These are phyloP conservation scores for Tulasnella sp. DNA, from an alignment of 768 basidiomycete genomes.

Conservation along the genomic window DNA sequence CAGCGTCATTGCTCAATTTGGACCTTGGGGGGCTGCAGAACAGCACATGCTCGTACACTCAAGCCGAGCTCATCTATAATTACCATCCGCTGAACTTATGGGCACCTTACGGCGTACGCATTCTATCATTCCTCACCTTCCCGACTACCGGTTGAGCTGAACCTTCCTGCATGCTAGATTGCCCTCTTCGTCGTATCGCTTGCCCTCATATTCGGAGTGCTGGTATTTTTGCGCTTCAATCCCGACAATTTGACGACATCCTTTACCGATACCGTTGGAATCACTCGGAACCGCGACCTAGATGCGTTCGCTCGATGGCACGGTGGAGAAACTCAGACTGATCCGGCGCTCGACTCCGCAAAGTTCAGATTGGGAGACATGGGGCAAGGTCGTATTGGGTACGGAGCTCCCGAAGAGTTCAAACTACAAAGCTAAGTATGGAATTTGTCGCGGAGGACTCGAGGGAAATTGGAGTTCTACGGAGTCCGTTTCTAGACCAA, in stretches of 20 bases:
- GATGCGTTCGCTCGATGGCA: neutral
- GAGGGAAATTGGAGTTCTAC: neutral
- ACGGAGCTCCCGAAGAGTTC: neutral
- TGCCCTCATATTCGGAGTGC: neutral
- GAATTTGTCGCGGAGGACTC: neutral
- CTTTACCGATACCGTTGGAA: neutral
- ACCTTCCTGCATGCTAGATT: neutral
- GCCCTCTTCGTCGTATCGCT: neutral
- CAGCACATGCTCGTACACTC: neutral
- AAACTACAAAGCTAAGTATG: neutral
- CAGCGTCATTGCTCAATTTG: neutral
- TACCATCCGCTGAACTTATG: neutral
- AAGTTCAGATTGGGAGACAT: neutral
- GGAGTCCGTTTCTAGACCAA: neutral
- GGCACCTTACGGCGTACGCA: neutral
- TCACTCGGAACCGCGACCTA: neutral
- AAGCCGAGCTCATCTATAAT: neutral
- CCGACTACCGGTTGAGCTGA: neutral
- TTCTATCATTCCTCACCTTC: neutral
- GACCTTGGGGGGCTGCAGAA: slow-evolving; percentile 1
- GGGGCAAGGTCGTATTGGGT: neutral
- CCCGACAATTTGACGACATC: slow-evolving; percentile 8
- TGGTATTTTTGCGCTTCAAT: neutral
- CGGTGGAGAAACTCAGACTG: neutral
- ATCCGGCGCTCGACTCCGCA: neutral